Conservation (phyloP, 2,329 filamentous ascomycete species). For the Nannizziopsis barbatae region DNA sequence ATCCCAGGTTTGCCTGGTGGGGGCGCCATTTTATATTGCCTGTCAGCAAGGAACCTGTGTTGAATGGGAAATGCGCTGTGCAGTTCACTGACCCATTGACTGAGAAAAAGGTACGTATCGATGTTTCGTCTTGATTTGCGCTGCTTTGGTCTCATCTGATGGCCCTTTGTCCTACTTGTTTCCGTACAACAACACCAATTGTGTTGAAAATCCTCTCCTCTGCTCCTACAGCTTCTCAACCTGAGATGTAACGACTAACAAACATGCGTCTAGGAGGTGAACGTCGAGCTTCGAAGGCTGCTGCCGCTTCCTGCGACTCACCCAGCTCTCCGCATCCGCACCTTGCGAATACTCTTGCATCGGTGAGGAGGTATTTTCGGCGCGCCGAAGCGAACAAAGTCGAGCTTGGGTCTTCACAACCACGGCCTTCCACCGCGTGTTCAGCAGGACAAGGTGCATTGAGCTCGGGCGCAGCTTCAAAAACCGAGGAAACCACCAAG, state of each 20-base stretch:
- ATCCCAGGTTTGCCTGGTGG: slow-evolving; percentile 8
- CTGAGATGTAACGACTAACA: slow-evolving; percentile 1
- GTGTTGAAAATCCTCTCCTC: background rate
- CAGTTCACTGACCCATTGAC: background rate
- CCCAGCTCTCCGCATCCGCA: slow-evolving; percentile 3
- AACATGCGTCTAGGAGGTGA: slow-evolving; percentile 9
- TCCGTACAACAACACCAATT: background rate
- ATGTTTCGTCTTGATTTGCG: background rate
- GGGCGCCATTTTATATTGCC: slow-evolving; percentile 10
- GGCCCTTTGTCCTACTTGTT: background rate
- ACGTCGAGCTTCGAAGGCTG: slow-evolving; percentile 7
- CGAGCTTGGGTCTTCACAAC: background rate
- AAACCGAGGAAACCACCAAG: background rate
- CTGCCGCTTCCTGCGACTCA: background rate
- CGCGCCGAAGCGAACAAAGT: slow-evolving; percentile 5
- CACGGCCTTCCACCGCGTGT: slow-evolving; percentile 8
- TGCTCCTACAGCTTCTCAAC: background rate
- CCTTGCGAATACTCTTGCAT: slow-evolving; percentile 13
- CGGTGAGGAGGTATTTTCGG: slow-evolving; percentile 16
- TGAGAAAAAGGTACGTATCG: slow-evolving; percentile 5
- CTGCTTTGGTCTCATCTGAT: background rate
- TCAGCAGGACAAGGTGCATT: slow-evolving; percentile 1
- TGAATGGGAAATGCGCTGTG: slow-evolving; percentile 4
- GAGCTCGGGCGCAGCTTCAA: background rate
- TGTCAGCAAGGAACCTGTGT: slow-evolving; percentile 5